These are phyloP conservation scores for Fusarium sp. DNA, from an alignment of 2,329 filamentous ascomycete genomes.

Conservation along the genomic window DNA sequence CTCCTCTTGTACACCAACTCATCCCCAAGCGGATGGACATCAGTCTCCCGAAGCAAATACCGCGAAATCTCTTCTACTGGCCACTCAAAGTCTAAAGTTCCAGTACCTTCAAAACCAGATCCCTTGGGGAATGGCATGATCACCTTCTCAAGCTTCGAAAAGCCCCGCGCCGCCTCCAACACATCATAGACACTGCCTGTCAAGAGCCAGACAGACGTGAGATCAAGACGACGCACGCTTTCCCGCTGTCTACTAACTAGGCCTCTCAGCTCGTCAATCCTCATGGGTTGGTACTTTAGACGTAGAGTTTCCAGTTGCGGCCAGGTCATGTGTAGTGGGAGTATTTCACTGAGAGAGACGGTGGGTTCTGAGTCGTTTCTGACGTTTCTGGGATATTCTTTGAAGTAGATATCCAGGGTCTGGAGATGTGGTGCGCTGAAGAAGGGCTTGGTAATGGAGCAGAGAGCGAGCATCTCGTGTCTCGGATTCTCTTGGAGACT, in stretches of 20 bases:
- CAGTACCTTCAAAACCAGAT: not conserved
- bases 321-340: not conserved
- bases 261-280: not conserved
- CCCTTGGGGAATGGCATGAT: not conserved
- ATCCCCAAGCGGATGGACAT: not conserved
- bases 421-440: constrained; percentile 1
- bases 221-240: not conserved
- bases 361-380: not conserved
- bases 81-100: not conserved
- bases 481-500: not conserved
- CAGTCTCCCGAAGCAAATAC: not conserved
- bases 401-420: not conserved
- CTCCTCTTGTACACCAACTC: not conserved
- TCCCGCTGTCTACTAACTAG: not conserved
- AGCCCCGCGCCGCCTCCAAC: not conserved
- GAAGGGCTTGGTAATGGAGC: not conserved
- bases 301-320: not conserved
- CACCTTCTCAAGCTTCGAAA: not conserved
- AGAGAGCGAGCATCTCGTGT: not conserved
- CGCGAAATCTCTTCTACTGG: not conserved
- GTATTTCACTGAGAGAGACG: not conserved
- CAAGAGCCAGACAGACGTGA: not conserved
- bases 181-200: not conserved
- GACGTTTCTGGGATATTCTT: not conserved
- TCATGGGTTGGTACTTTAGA: not conserved